phyloP scores from a whole-genome alignment of 257 asterid species.

The Solanum acaule region DNA sequence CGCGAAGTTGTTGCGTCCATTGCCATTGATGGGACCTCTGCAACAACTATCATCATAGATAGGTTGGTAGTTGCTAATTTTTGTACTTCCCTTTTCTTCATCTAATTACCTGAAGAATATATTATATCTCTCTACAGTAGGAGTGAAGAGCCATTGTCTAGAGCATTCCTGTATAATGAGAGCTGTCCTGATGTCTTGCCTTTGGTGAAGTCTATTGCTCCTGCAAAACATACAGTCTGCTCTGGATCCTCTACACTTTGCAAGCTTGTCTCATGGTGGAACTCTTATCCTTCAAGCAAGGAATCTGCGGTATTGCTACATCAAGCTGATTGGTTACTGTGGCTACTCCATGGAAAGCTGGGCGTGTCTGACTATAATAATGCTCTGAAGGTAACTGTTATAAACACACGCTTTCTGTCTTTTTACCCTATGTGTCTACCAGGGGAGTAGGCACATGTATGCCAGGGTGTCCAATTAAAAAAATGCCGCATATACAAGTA shows the following conservation, averaged over 20 bases:
- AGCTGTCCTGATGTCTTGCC: constrained; percentile 73
- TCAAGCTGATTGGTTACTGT: constrained; percentile 90
- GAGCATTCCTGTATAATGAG: constrained; percentile 68
- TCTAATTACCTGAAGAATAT: background rate
- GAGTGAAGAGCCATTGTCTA: constrained; percentile 65
- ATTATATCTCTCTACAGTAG: constrained; percentile 23
- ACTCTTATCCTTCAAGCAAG: constrained; percentile 30
- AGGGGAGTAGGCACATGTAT: too few relatives aligned
- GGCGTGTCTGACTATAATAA: constrained; percentile 88
- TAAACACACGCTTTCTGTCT: background rate
- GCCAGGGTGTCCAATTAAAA: too few relatives aligned
- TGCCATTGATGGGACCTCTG: constrained; percentile 90
- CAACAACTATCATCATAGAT: constrained; percentile 69
- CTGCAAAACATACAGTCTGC: constrained; percentile 82
- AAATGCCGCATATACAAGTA: too few relatives aligned
- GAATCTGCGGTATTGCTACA: constrained; percentile 60
- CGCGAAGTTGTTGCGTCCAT: constrained; percentile 50
- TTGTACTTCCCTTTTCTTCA: background rate
- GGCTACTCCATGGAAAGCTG: constrained; percentile 86
- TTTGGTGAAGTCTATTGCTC: constrained; percentile 65
- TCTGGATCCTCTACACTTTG: constrained; percentile 81
- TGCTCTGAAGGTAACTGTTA: constrained; percentile 59
- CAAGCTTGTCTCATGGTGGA: constrained; percentile 93
- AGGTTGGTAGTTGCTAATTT: constrained; percentile 27
- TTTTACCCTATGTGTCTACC: background rate